phyloP scores from a whole-genome alignment of 768 basidiomycete species.

The Boletellus sp. region DNA sequence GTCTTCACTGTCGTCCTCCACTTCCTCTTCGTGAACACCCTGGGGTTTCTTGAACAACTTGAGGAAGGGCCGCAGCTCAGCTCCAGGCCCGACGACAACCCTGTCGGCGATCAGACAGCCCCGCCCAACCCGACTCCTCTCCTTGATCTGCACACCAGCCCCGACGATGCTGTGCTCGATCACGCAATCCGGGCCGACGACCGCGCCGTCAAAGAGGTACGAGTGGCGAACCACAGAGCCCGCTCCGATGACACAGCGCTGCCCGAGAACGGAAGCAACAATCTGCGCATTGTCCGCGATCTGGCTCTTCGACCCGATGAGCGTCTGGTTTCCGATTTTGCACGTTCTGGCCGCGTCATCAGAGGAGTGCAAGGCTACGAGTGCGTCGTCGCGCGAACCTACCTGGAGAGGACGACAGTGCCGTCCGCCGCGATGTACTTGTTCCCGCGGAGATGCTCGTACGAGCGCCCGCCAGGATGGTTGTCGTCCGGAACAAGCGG shows the following conservation, averaged over 20 bases:
- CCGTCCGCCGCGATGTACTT: conserved; percentile 82
- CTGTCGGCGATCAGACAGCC: conserved; percentile 84
- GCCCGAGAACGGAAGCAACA: conserved; percentile 73
- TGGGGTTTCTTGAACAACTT: conserved; percentile 59
- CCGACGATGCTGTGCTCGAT: conserved; percentile 82
- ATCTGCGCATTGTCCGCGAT: conserved; percentile 67
- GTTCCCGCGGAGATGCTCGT: conserved; percentile 85
- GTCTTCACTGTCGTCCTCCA: conserved; percentile 35
- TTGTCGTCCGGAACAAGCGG: conserved; percentile 95
- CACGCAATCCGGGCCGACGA: conserved; percentile 66
- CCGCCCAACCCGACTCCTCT: conserved; percentile 58
- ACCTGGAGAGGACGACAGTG: conserved; percentile 83
- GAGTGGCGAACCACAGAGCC: conserved; percentile 66
- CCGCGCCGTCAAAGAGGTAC: conserved; percentile 79
- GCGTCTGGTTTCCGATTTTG: conserved; percentile 73
- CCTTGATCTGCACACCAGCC: conserved; percentile 65
- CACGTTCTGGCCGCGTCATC: conserved; percentile 53
- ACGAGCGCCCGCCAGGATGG: conserved; percentile 74
- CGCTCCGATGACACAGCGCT: conserved; percentile 67
- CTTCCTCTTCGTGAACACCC: conserved; percentile 26
- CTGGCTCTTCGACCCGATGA: conserved; percentile 77
- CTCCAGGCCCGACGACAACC: conserved; percentile 74
- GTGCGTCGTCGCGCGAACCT: conserved; percentile 22
- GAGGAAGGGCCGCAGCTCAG: conserved; percentile 63
- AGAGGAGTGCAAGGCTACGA: not conserved